These are phyloP conservation scores for Ricinus communis DNA, from an alignment of 345 rosid species.

Conservation along the genomic window DNA sequence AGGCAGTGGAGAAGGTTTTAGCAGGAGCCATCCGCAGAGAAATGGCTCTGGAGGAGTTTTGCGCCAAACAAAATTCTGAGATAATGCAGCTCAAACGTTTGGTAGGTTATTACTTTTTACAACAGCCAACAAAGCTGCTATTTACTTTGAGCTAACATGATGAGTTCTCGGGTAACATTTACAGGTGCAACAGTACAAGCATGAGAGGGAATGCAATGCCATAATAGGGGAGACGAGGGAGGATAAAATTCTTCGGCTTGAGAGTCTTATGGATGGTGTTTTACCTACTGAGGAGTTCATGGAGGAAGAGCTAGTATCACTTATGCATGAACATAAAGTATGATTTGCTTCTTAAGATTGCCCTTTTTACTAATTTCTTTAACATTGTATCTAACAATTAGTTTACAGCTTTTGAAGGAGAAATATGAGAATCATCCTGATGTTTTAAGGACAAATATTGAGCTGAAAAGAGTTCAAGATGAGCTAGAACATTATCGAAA, in stretches of 20 bases:
- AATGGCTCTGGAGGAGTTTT: slow-evolving; percentile 95
- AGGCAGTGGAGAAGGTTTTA: slow-evolving; percentile 97
- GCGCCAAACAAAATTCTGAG: slow-evolving; percentile 84
- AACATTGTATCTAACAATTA: slow-evolving; percentile 22
- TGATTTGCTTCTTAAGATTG: slow-evolving; percentile 15
- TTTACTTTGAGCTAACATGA: slow-evolving; percentile 9
- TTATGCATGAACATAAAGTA: slow-evolving; percentile 79
- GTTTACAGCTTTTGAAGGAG: slow-evolving; percentile 79
- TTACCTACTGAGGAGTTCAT: slow-evolving; percentile 81
- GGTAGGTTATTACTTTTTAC: slow-evolving; percentile 46
- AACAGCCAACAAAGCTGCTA: slow-evolving; percentile 7
- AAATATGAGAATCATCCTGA: slow-evolving; percentile 94
- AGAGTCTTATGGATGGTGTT: slow-evolving; percentile 96
- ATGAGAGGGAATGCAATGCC: slow-evolving; percentile 96
- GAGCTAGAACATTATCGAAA: slow-evolving; percentile 76
- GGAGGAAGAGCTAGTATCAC: slow-evolving; percentile 80
- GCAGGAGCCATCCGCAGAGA: slow-evolving; percentile 96
- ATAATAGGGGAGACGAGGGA: slow-evolving; percentile 86
- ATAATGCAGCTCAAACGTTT: slow-evolving; percentile 88
- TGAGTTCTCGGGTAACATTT: slow-evolving; percentile 24
- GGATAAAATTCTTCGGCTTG: slow-evolving; percentile 89
- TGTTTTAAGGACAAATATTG: slow-evolving; percentile 65
- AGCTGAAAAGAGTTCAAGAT: slow-evolving; percentile 72
- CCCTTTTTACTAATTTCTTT: slow-evolving; percentile 7
- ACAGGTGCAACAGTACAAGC: slow-evolving; percentile 97